These are phyloP conservation scores for Cryptomeria japonica DNA, from an alignment of 75 land plant genomes.

Conservation along the genomic window DNA sequence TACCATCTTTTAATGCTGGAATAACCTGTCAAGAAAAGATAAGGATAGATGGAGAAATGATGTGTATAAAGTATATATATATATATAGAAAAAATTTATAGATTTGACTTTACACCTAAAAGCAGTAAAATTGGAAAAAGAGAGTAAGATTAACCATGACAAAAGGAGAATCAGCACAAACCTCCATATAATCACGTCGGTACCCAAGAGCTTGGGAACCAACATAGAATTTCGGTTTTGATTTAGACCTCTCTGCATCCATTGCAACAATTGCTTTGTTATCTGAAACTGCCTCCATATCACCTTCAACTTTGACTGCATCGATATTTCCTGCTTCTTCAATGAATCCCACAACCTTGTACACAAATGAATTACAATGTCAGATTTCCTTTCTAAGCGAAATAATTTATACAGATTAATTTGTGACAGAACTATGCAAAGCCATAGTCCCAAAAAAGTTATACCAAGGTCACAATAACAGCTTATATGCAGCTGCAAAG, in stretches of 20 bases:
- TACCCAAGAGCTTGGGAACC: constrained; percentile 80
- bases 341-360: constrained; percentile 80
- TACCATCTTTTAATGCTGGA: constrained; percentile 90
- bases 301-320: constrained; percentile 48
- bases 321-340: constrained; percentile 61
- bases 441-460: neutral
- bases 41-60: neutral
- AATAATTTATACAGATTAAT: neutral
- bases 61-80: neutral
- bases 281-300: constrained; percentile 45
- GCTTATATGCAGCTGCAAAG: neutral
- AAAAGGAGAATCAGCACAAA: constrained; percentile 16
- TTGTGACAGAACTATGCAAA: neutral
- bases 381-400: neutral
- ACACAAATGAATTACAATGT: constrained; percentile 10
- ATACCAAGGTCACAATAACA: neutral
- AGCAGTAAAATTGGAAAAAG: neutral
- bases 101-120: neutral
- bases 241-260: constrained; percentile 59
- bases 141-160: neutral
- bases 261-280: constrained; percentile 31
- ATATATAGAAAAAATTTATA: neutral
- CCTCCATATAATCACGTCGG: constrained; percentile 94
- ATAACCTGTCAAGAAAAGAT: constrained; percentile 50
- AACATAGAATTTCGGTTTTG: constrained; percentile 74